Evolutionary conservation across 257 asterid species (phyloP).

Genomic region (Forsythia viridissima): DNA sequence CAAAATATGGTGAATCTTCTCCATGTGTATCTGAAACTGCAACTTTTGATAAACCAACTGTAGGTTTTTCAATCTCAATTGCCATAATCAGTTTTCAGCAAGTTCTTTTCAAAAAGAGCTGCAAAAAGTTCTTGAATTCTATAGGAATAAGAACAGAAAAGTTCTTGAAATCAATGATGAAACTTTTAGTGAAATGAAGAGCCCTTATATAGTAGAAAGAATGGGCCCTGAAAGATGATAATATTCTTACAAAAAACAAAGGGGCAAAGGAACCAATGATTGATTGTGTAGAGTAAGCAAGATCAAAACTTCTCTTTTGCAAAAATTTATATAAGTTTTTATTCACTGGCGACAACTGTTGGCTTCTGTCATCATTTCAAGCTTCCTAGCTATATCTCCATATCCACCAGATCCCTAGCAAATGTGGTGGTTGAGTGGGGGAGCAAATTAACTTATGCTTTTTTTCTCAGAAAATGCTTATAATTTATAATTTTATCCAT

Average conservation of each 20-base stretch:
- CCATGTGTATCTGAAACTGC: slow-evolving; percentile 85
- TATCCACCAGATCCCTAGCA: slow-evolving; percentile 61
- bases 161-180: slow-evolving; percentile 7
- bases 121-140: neutral
- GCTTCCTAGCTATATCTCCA: slow-evolving; percentile 41
- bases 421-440: slow-evolving; percentile 67
- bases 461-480: neutral
- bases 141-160: slow-evolving; percentile 12
- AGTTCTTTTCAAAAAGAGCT: neutral
- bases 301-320: slow-evolving; percentile 37
- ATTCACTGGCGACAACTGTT: slow-evolving; percentile 76
- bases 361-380: slow-evolving; percentile 50
- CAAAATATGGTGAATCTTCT: slow-evolving; percentile 87
- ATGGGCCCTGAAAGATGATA: slow-evolving; percentile 31
- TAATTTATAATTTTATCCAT: neutral
- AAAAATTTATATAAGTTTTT: slow-evolving; percentile 14
- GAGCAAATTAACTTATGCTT: neutral
- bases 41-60: slow-evolving; percentile 52
- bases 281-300: slow-evolving; percentile 39
- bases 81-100: slow-evolving; percentile 31
- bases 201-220: slow-evolving; percentile 33
- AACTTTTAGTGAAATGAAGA: slow-evolving; percentile 18
- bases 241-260: neutral
- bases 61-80: slow-evolving; percentile 36
- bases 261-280: slow-evolving; percentile 35